Base-by-base conservation (phyloP, 768 basidiomycete species). In the Ramaria rubella region DNA sequence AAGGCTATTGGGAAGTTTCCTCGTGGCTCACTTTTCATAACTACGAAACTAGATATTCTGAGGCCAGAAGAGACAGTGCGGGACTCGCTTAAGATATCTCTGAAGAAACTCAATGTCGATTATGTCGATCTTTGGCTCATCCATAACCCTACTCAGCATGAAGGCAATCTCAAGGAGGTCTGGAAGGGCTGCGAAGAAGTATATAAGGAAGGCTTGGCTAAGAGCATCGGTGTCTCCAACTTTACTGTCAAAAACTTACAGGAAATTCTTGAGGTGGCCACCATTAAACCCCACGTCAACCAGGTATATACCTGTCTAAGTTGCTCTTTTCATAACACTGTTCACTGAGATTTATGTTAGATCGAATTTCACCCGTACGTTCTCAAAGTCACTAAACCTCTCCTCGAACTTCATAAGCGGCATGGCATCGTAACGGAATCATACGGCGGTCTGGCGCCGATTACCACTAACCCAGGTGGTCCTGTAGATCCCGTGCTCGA, bases 171-270 rank as follows among this genome's bases (percentile, higher is more conserved):
- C 52, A 71, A 72, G 55, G 73, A 79, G 24, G 65, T 79, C 50
- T 87, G 86, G 85, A 73, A 73, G 46, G 78, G 70, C 5, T 77
- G 87, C 77, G 84, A 86, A 62, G 77, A 75, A 38, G 69, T 80
- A 34, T 73, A 81, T 62, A 63, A 63, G 21, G 76, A 72, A 56
- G 80, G 80, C 3, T 63, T 74, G 29, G 67, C 73, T 23, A 71
- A 65, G 61, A 64, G 73, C 23, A 87, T 88, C 62, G 90, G 90
- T 29, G 82, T 84, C 30, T 89, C 86, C 61, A 92, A 92, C 75
- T 86, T 82, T 67, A 85, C 83, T 29, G 72, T 84, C 66, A 70
- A 67, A 57, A 81, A 83, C 65, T 74, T 94, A 19, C 81, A 89
- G 65, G 78, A 85, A 61, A 79, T 92, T 52, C 75, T 89, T 36